Evolutionary conservation across 495 filamentous ascomycete genomes (phyloP), one percentile per base, ranked within the genome.

Genomic region (Xylaria bambusicola): DNA sequence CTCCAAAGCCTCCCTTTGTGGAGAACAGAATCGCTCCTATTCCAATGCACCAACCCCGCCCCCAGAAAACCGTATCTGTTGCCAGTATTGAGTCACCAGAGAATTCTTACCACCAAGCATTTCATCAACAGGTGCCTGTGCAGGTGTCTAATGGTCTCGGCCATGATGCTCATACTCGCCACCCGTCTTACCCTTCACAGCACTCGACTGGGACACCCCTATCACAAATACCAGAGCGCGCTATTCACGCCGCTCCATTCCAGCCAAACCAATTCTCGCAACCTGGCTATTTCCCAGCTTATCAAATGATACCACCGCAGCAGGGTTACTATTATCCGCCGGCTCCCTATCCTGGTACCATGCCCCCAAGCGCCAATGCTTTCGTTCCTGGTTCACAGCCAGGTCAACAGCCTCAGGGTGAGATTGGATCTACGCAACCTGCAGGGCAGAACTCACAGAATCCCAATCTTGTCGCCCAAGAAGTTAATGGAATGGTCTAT

Each of bases 1-100:
- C 85, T 23, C 87, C 88, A 66, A 90, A 89, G 64, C 89, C 89
- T 2, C 78, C 82, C 1, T 90, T 88, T 75, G 87, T 86, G 50
- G 93, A 96, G 75, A 93, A 86, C 69, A 86, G 86, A 56, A 83
- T 83, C 45, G 87, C 77, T 45, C 79, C 83, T 21, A 85, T 97
- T 38, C 89, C 92, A 6, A 96, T 98, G 89, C 90, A 98, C 67
- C 94, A 99, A 69, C 94, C 94, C 51, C 88, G 91, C 42, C 94
- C 94, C 3, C 92, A 98, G 73, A 97, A 97, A 77, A 78, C 92
- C 2, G 88, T 99, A 26, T 97, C 94, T 24, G 88, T 98, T 56
- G 91, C 92, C 29, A 92, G 91, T 67, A 97, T 99, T 62, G 94
- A 98, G 70, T 91, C 87, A 21, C 92, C 95, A 2, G 86, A 90